phyloP scores from a whole-genome alignment of 441 rosid species.

The Hura crepitans region DNA sequence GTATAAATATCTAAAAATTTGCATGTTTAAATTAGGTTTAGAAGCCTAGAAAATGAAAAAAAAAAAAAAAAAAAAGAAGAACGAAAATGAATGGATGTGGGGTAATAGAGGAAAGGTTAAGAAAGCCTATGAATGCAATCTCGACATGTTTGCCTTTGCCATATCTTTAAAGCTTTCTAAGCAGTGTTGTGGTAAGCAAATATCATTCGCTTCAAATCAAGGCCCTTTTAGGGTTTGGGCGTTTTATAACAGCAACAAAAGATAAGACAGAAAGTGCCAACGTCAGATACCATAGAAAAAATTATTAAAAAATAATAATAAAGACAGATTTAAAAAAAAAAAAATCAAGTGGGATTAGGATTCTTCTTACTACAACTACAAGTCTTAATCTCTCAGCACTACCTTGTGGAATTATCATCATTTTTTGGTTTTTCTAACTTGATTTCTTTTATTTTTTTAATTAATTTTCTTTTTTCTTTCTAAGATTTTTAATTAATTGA shows the following conservation, averaged over 20 bases:
- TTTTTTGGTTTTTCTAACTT: constrained; percentile 13
- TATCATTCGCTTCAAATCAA: constrained; percentile 42
- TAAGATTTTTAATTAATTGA: not conserved
- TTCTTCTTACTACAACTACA: too few relatives aligned
- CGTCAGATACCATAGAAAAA: constrained; percentile 31
- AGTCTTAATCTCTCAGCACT: constrained; percentile 16
- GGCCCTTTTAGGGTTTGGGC: constrained; percentile 55
- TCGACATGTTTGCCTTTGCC: constrained; percentile 18
- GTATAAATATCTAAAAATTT: too few relatives aligned
- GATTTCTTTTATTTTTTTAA: constrained; percentile 11
- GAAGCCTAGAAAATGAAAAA: constrained; percentile 20
- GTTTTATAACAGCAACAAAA: constrained; percentile 49
- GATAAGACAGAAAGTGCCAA: constrained; percentile 44
- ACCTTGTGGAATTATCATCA: constrained; percentile 26
- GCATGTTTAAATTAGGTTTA: too few relatives aligned
- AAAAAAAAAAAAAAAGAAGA: too few relatives aligned
- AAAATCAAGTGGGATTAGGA: constrained; percentile 30
- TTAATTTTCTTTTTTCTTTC: constrained; percentile 11
- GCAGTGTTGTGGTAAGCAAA: constrained; percentile 20
- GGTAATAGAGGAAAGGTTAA: constrained; percentile 30
- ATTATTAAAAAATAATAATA: constrained; percentile 21
- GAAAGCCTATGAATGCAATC: constrained; percentile 23
- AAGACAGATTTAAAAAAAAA: constrained; percentile 5
- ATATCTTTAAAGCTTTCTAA: constrained; percentile 13
- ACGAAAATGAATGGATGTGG: too few relatives aligned